Percentiles rank a stretch among this genome's conserved stretches.
phyloP scores from a whole-genome alignment of 139 green algal species.

The Auxenochlorella pyrenoidosa region DNA sequence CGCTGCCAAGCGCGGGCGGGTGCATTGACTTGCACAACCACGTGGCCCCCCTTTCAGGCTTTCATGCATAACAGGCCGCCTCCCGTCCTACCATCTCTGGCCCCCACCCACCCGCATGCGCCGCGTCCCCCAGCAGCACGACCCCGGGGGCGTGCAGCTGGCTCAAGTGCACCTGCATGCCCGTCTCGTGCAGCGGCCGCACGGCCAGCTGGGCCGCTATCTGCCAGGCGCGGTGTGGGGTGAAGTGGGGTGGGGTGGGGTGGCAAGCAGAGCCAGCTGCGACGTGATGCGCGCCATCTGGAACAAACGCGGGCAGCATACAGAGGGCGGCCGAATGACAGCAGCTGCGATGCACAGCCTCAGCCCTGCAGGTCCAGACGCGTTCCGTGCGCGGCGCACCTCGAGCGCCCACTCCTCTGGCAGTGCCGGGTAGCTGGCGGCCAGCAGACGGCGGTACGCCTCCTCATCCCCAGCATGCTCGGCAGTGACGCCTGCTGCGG shows the following conservation, averaged over 20 bases:
- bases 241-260: background rate
- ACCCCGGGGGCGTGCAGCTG: conserved; percentile 15
- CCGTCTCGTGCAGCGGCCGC: conserved; percentile 21
- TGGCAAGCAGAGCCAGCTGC: background rate
- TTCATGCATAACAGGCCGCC: too few species aligned
- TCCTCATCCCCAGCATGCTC: background rate
- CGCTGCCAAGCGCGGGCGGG: too few species aligned
- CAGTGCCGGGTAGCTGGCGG: background rate
- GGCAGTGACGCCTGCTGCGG: background rate
- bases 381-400: background rate
- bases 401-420: background rate
- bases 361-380: background rate
- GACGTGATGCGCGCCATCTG: background rate
- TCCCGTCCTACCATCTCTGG: too few species aligned
- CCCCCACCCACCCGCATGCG: background rate
- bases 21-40: too few species aligned
- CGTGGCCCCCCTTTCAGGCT: too few species aligned
- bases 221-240: background rate
- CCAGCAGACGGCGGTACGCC: background rate
- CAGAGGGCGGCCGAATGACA: background rate
- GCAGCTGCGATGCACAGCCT: too few species aligned
- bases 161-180: background rate
- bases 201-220: background rate
- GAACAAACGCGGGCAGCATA: background rate
- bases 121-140: conserved; percentile 15